Percentiles rank a stretch among this genome's conserved stretches.
Conservation (phyloP, 345 rosid genomes). For the Boechera divaricarpa region DNA sequence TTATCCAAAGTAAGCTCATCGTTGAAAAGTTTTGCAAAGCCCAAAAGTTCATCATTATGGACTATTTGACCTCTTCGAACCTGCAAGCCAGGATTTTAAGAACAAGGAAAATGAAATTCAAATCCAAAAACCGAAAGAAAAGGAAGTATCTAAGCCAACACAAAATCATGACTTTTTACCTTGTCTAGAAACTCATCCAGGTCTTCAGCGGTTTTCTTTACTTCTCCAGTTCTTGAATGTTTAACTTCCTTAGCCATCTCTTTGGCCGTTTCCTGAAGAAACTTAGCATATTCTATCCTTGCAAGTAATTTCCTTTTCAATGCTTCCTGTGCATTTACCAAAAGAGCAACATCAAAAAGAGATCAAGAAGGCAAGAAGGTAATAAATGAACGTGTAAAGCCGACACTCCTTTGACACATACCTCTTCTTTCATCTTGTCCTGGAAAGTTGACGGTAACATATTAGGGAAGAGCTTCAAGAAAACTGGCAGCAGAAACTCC, state of each 20-base stretch:
- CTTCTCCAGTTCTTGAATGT: slow-evolving; percentile 77
- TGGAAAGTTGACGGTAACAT: slow-evolving; percentile 85
- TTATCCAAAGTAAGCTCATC: slow-evolving; percentile 80
- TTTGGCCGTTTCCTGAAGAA: slow-evolving; percentile 83
- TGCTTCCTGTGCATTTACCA: slow-evolving; percentile 59
- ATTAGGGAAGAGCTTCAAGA: slow-evolving; percentile 74
- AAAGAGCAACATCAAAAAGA: slow-evolving; percentile 28
- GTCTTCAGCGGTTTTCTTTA: slow-evolving; percentile 68
- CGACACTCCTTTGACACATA: slow-evolving; percentile 29
- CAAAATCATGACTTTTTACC: slow-evolving; percentile 45
- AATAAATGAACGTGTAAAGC: slow-evolving; percentile 9
- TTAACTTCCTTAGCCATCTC: slow-evolving; percentile 96
- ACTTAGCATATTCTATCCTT: slow-evolving; percentile 78
- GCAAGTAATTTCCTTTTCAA: slow-evolving; percentile 69
- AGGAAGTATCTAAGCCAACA: slow-evolving; percentile 13
- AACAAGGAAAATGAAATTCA: background rate
- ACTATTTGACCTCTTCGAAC: slow-evolving; percentile 69
- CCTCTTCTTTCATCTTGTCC: slow-evolving; percentile 87
- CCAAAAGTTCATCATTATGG: slow-evolving; percentile 69
- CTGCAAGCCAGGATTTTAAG: slow-evolving; percentile 43
- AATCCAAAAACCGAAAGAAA: slow-evolving; percentile 6
- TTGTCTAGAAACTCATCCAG: slow-evolving; percentile 68
- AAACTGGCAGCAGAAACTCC: slow-evolving; percentile 77
- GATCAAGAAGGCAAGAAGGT: slow-evolving; percentile 27
- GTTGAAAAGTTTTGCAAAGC: slow-evolving; percentile 78